Percentiles rank a stretch among this genome's conserved stretches.
These are phyloP conservation scores for Neurospora sp. DNA, from an alignment of 495 filamentous ascomycete species.

Conservation along the genomic window DNA sequence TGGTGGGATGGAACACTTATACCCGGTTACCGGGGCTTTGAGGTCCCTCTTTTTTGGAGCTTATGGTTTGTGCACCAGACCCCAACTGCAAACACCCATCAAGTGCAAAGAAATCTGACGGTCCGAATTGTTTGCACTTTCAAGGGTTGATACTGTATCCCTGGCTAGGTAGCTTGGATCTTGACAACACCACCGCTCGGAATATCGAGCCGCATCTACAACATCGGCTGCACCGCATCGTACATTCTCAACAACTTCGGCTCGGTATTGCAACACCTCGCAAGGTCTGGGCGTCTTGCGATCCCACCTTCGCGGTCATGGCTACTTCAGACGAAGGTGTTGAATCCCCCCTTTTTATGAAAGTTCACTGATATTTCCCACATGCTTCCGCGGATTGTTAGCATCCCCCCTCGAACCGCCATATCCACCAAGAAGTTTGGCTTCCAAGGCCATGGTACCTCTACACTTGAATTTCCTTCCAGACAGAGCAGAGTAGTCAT, in stretches of 20 bases:
- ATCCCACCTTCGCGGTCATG: background rate
- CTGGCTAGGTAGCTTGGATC: background rate
- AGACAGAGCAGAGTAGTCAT: background rate
- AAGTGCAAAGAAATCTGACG: no score
- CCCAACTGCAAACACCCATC: no score
- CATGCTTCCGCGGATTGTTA: background rate
- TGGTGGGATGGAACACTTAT: no score
- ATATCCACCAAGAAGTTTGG: no score
- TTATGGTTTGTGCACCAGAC: no score
- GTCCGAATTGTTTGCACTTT: no score
- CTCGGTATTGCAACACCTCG: background rate
- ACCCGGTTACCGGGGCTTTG: no score
- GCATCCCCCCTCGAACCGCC: no score
- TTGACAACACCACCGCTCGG: background rate
- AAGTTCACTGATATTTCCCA: background rate
- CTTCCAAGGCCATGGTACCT: no score
- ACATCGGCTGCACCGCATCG: background rate
- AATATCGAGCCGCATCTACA: background rate
- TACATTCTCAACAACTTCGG: background rate
- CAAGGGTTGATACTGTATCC: no score
- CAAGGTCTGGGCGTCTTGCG: background rate
- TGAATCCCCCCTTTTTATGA: background rate
- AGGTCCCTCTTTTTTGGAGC: no score
- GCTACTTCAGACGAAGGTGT: background rate
- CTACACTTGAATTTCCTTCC: no score